phyloP scores from a whole-genome alignment of 2,329 filamentous ascomycete genomes.

The Calycina herbarum region DNA sequence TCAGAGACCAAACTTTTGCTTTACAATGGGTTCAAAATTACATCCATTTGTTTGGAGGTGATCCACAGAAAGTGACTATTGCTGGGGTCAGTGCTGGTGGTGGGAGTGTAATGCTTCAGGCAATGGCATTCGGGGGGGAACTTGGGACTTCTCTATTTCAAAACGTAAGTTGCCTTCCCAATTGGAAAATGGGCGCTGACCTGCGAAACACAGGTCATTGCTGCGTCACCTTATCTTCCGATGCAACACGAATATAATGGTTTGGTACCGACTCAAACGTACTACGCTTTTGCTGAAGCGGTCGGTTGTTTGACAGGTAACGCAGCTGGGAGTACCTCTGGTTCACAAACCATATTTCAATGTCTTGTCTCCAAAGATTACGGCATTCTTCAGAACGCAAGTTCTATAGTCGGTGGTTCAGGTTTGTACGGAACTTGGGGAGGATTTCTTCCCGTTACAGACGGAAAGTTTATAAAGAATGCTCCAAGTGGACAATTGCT shows the following conservation, averaged over 20 bases:
- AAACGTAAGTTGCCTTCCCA: conserved; percentile 19
- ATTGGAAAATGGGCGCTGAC: neutral
- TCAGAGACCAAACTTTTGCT: conserved; percentile 54
- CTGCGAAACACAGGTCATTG: conserved; percentile 27
- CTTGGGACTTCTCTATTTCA: conserved; percentile 22
- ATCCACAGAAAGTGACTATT: conserved; percentile 49
- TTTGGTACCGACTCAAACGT: conserved; percentile 44
- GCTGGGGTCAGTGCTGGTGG: conserved; percentile 51
- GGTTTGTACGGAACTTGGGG: conserved; percentile 33
- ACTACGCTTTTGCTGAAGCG: conserved; percentile 44
- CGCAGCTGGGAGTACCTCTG: neutral
- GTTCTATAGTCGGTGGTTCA: conserved; percentile 27
- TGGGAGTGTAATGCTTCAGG: conserved; percentile 53
- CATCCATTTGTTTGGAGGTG: conserved; percentile 54
- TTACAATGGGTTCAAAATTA: conserved; percentile 56
- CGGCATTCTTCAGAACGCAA: conserved; percentile 37
- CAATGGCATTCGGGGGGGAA: conserved; percentile 49
- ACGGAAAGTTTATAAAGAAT: conserved; percentile 37
- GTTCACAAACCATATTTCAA: conserved; percentile 34
- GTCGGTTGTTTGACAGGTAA: conserved; percentile 44
- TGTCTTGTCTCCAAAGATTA: conserved; percentile 35
- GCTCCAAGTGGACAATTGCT: conserved; percentile 37
- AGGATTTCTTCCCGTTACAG: conserved; percentile 41
- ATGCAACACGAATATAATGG: conserved; percentile 52
- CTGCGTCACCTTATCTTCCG: conserved; percentile 51